Percentiles rank a stretch among this genome's conserved stretches.
Evolutionary conservation across 768 basidiomycete species (phyloP).

Genomic region (Boletus vermiculosoides): DNA sequence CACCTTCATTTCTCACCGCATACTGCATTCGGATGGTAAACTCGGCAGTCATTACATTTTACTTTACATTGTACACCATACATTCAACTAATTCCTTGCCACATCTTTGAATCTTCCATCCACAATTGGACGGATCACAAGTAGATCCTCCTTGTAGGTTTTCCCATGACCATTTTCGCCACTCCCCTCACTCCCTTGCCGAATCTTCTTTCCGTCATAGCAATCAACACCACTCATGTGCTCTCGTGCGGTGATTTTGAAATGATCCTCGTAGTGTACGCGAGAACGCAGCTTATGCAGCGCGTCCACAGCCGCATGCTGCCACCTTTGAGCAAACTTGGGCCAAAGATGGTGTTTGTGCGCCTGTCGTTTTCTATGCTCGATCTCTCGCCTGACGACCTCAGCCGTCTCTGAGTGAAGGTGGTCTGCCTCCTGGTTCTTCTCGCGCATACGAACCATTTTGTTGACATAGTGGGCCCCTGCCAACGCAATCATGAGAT

Average conservation of each 20-base stretch:
- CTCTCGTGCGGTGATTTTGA: slow-evolving; percentile 61
- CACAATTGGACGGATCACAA: slow-evolving; percentile 58
- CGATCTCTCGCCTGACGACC: slow-evolving; percentile 49
- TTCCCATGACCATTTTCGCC: slow-evolving; percentile 9
- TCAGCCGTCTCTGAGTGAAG: slow-evolving; percentile 45
- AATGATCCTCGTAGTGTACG: slow-evolving; percentile 54
- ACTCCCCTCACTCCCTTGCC: slow-evolving; percentile 34
- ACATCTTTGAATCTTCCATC: slow-evolving; percentile 67
- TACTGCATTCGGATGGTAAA: neutral
- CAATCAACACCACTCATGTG: slow-evolving; percentile 79
- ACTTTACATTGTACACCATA: slow-evolving; percentile 12
- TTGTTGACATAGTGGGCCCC: slow-evolving; percentile 75
- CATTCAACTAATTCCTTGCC: slow-evolving; percentile 31
- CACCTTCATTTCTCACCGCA: neutral
- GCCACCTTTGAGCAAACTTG: slow-evolving; percentile 45
- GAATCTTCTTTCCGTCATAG: slow-evolving; percentile 56
- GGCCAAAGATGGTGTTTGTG: slow-evolving; percentile 22
- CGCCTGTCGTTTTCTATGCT: slow-evolving; percentile 35
- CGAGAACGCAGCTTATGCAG: slow-evolving; percentile 47
- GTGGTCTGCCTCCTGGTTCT: slow-evolving; percentile 28
- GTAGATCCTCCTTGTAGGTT: slow-evolving; percentile 45
- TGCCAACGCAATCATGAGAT: slow-evolving; percentile 29
- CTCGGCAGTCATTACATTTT: neutral
- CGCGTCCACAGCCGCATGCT: slow-evolving; percentile 41
- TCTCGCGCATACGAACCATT: slow-evolving; percentile 42